Percentiles rank a stretch among this genome's conserved stretches.
Evolutionary conservation across 805 yeast genomes (phyloP).

Genomic region (Kodamaea leandrae): DNA sequence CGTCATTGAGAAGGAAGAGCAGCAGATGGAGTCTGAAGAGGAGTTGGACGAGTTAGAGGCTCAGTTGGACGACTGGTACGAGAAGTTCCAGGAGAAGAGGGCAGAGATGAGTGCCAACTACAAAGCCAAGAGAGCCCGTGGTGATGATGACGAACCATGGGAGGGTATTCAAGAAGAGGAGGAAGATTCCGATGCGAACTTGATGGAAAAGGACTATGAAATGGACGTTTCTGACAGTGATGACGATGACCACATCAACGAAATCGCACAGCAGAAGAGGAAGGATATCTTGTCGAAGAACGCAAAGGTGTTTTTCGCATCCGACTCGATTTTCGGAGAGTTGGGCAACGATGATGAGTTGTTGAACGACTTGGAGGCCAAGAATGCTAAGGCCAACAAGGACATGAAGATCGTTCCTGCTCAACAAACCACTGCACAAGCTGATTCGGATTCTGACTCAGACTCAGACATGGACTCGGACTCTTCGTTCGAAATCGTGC

Average conservation of each 20-base stretch:
- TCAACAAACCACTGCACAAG: background rate
- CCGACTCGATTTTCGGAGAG: conserved; percentile 39
- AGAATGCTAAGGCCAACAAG: conserved; percentile 18
- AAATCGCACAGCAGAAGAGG: conserved; percentile 51
- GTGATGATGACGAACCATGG: conserved; percentile 72
- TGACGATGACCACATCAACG: conserved; percentile 61
- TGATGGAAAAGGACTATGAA: conserved; percentile 44
- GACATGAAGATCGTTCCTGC: background rate
- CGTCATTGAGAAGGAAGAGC: conserved; percentile 40
- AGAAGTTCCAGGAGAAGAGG: conserved; percentile 60
- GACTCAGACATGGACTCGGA: conserved; percentile 37
- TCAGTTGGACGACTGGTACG: conserved; percentile 81
- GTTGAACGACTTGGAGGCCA: conserved; percentile 35
- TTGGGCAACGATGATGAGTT: conserved; percentile 47
- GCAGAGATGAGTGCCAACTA: conserved; percentile 68
- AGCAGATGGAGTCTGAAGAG: conserved; percentile 40
- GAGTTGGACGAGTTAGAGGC: conserved; percentile 71
- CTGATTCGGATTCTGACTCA: conserved; percentile 32
- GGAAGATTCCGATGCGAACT: conserved; percentile 30
- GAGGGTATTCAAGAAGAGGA: conserved; percentile 61
- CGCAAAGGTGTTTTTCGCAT: conserved; percentile 40
- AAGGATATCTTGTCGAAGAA: conserved; percentile 32
- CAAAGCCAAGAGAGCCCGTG: conserved; percentile 69
- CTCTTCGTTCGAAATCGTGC: conserved; percentile 45
- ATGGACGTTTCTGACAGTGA: conserved; percentile 44